Base-by-base conservation (phyloP, 2,329 filamentous ascomycete genomes). In the Cytospora schulzeri region DNA sequence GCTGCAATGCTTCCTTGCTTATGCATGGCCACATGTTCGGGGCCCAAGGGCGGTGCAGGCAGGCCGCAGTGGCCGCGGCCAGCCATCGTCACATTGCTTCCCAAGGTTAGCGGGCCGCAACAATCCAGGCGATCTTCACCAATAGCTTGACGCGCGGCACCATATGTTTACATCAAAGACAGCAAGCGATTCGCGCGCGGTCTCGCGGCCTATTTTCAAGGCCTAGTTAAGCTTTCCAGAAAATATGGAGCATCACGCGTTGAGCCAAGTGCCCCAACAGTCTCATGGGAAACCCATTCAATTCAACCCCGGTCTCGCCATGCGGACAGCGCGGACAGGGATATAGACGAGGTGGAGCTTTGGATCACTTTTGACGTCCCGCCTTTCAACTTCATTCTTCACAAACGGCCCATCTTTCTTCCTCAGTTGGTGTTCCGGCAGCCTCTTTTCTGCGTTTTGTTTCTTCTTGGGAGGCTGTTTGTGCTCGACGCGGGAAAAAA, bases 91-190 rank as follows among this genome's bases (percentile, higher is more conserved):
- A 60, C 52, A 55, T 55, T 35, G 53, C 54, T n/a, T 56, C 38
- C 24, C 59, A 54, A 24, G 38, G 53, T 29, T 52, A 31, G 56
- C 31, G 57, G 61, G 57, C 48, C 51, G 45, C 45, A 60, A 57
- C 45, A 60, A 62, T 52, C 28, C 48, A 60, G 22, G 35, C 24
- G 17, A 22, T 26, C 38, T 33, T 56, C 54, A 58, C 61, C 61
- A 54, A 57, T 60, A 15, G 53, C 50, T 66, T 64, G 57, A 66
- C 52, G 60, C 64, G 60, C 64, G 55, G 61, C 50, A 60, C 60
- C 48, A 38, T 33, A 38, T 55, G 45, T 50, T 54, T 45, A 29
- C 41, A 63, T 26, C 29, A 58, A 19, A 48, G 50, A 26, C 56
- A 38, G 57, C 56, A 57, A 64, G 35, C 52, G 28, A 38, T 60